phyloP scores from a whole-genome alignment of 768 basidiomycete genomes.

The Kondoa subrosea region DNA sequence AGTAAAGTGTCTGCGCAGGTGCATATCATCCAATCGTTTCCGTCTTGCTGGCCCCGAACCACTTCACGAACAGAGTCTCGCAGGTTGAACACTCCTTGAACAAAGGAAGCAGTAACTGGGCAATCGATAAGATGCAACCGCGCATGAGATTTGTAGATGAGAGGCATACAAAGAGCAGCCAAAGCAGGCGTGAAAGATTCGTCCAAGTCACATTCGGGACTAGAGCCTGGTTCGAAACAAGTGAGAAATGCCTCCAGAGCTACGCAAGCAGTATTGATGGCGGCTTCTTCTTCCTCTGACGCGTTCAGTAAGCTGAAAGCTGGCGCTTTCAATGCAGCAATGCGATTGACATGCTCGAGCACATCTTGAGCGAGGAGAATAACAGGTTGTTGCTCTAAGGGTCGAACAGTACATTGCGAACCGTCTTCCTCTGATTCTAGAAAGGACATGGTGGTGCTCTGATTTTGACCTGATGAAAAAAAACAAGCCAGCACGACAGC shows the following conservation, averaged over 20 bases:
- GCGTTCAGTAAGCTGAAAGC: too few relatives aligned
- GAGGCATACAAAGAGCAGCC: neutral
- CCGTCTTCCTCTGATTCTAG: too few relatives aligned
- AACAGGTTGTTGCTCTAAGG: too few relatives aligned
- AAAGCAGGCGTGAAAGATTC: neutral
- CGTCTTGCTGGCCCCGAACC: neutral
- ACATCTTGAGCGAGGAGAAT: too few relatives aligned
- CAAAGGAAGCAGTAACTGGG: neutral
- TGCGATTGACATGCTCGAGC: too few relatives aligned
- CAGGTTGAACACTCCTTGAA: neutral
- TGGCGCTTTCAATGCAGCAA: too few relatives aligned
- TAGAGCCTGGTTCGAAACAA: neutral
- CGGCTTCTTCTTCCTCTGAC: too few relatives aligned
- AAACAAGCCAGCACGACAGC: too few relatives aligned
- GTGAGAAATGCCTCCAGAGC: neutral
- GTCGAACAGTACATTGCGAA: too few relatives aligned
- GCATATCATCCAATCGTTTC: neutral
- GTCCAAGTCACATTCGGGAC: neutral
- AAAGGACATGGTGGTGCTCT: too few relatives aligned
- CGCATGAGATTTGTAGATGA: neutral
- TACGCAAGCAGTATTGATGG: neutral
- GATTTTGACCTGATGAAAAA: too few relatives aligned
- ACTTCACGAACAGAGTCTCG: neutral
- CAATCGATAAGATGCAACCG: neutral
- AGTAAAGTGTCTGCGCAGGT: neutral